These are phyloP conservation scores for Chalciporus sphaerocephalus DNA, from an alignment of 768 basidiomycete species.

Conservation along the genomic window DNA sequence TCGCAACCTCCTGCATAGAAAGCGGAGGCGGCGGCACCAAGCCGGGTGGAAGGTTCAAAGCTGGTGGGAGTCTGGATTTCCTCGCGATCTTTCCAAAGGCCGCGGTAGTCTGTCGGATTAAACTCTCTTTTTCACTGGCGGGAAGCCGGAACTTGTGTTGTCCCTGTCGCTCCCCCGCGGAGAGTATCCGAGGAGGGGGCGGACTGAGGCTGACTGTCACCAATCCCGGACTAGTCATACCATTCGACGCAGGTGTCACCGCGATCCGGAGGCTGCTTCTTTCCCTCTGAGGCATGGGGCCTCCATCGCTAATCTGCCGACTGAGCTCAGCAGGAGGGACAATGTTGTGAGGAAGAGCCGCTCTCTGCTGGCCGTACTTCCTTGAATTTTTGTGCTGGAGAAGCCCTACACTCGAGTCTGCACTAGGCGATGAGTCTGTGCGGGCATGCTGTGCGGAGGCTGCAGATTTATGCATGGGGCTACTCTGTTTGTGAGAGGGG, in stretches of 20 bases:
- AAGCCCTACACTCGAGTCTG: constrained; percentile 17
- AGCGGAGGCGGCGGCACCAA: background rate
- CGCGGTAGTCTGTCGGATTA: background rate
- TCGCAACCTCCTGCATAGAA: constrained; percentile 1
- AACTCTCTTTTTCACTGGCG: background rate
- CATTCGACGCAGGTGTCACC: background rate
- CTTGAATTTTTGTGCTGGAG: constrained; percentile 8
- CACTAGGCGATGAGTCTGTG: constrained; percentile 14
- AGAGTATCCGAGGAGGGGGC: constrained; percentile 1
- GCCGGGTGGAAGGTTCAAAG: constrained; percentile 3
- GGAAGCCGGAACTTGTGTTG: background rate
- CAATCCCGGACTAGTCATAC: background rate
- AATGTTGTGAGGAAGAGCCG: background rate
- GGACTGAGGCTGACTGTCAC: constrained; percentile 1
- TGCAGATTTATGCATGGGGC: background rate
- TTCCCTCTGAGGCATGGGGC: constrained; percentile 19
- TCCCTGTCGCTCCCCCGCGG: background rate
- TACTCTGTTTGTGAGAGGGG: constrained; percentile 1
- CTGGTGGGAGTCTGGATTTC: constrained; percentile 10
- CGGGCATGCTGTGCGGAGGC: constrained; percentile 10
- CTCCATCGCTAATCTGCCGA: constrained; percentile 9
- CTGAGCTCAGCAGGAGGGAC: constrained; percentile 7
- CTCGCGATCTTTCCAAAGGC: constrained; percentile 1
- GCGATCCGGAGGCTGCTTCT: constrained; percentile 4
- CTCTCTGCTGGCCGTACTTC: constrained; percentile 4